Conservation (phyloP, 768 basidiomycete species). For the Leucosporidium scottii region DNA sequence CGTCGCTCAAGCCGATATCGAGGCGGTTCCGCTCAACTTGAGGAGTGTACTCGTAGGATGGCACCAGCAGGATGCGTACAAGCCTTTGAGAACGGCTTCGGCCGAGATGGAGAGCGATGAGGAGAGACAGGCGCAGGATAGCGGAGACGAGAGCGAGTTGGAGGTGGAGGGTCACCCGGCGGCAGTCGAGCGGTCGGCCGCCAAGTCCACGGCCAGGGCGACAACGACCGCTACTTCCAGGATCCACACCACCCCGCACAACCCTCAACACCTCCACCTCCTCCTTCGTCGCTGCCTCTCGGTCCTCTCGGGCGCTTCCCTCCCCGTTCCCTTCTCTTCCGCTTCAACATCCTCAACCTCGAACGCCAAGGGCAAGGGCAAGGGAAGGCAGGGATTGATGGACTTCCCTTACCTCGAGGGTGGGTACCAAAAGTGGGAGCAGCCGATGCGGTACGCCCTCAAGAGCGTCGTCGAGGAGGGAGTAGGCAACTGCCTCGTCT, state of each 20-base stretch:
- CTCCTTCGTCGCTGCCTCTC: neutral
- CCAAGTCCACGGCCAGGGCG: constrained; percentile 10
- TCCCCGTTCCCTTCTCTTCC: neutral
- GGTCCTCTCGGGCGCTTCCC: neutral
- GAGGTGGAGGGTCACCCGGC: neutral
- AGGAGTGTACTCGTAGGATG: neutral
- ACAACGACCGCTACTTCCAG: constrained; percentile 6
- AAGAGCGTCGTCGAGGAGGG: constrained; percentile 34
- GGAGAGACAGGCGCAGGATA: no score
- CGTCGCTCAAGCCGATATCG: neutral
- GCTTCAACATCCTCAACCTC: no score
- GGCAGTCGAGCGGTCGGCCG: neutral
- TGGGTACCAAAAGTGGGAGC: constrained; percentile 29
- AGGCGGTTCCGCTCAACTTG: neutral
- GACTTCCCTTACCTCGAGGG: constrained; percentile 21
- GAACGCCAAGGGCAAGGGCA: neutral
- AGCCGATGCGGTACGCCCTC: constrained; percentile 28
- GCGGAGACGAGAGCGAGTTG: constrained; percentile 2
- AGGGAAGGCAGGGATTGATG: neutral
- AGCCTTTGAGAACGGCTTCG: neutral
- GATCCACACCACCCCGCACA: neutral
- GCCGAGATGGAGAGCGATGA: neutral
- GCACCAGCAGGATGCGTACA: neutral
- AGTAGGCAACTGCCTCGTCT: constrained; percentile 36
- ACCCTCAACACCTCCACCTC: neutral